Evolutionary conservation across 2,329 filamentous ascomycete species (phyloP), one percentile per base, ranked within the genome.

Genomic region (Phyllachora maydis): DNA sequence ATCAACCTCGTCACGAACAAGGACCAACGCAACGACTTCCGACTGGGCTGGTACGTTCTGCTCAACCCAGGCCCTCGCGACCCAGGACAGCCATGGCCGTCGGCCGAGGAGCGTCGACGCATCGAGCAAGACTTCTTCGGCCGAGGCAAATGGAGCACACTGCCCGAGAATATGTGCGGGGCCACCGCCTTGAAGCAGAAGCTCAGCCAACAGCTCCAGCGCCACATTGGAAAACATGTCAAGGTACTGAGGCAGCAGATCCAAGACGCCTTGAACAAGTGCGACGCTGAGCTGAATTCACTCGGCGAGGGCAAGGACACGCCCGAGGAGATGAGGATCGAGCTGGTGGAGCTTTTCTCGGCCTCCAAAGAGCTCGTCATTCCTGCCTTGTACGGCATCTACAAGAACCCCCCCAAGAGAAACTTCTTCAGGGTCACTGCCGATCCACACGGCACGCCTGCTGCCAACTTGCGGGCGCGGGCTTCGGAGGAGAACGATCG

Each of bases 391-490:
- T 56, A 60, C 25, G 57, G 56, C 23, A 59, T 57, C 41, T 61
- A 61, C 49, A 61, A 61, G 45, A 60, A 60, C 28, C 56, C 56
- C 0, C 54, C 57, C 10, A 52, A 53, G 27, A 55, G 57, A 34
- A 47, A 44, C 25, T 61, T 61, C 42, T 61, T 61, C 35, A 47
- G 55, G 5, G 45, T 54, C 6, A 54, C 56, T 8, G 55, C 54
- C 3, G 53, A 47, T 20, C 51, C 55, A 8, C 52, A 52, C 28
- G 57, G 56, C 13, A 61, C 56, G 1, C 57, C 56, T 1, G 49
- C 56, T 0, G 56, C 59, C 26, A 59, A 60, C 32, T 44, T 61
- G 5, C 50, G 56, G 5, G 57, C 56, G 4, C 52, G 57, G 3
- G 54, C 55, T 5, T 47, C 54, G 4, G 56, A 61, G 29, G 56